Conservation (phyloP, 129 eudicot species). For the Ambrosia artemisiifolia region DNA sequence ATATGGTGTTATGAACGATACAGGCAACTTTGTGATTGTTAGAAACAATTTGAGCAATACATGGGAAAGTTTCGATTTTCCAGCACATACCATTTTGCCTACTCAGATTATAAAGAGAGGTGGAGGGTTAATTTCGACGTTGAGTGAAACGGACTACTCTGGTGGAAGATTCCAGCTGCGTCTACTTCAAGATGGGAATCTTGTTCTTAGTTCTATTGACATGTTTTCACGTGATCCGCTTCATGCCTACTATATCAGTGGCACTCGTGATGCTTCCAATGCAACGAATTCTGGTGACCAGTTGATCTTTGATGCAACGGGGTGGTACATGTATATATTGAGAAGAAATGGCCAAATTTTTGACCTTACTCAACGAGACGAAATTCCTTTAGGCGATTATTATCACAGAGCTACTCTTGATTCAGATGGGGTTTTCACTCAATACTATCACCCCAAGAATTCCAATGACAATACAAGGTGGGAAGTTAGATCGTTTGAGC, state of each 20-base stretch:
- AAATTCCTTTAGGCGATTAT: conserved; percentile 15
- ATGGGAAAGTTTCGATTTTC: conserved; percentile 39
- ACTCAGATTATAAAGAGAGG: not conserved
- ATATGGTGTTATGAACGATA: conserved; percentile 13
- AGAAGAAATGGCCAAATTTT: conserved; percentile 25
- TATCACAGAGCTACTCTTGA: conserved; percentile 54
- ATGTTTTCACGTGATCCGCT: not conserved
- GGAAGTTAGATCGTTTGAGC: conserved; percentile 27
- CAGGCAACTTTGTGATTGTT: conserved; percentile 47
- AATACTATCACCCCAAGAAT: conserved; percentile 42
- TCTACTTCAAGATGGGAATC: conserved; percentile 42
- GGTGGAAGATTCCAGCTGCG: conserved; percentile 44
- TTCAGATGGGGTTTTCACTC: conserved; percentile 59
- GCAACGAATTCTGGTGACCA: conserved; percentile 18
- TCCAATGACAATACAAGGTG: conserved; percentile 28
- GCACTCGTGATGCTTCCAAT: conserved; percentile 19
- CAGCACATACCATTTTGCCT: conserved; percentile 4
- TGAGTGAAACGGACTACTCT: conserved; percentile 31
- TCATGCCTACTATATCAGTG: conserved; percentile 30
- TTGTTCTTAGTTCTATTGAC: conserved; percentile 38
- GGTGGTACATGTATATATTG: conserved; percentile 30
- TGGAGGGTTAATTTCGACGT: conserved; percentile 32
- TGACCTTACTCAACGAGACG: conserved; percentile 17
- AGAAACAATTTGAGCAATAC: conserved; percentile 14
- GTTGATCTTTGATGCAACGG: conserved; percentile 33